Evolutionary conservation across 108 stramenopile species (phyloP), one percentile per base, ranked within the genome.

Genomic region (Fragilaria crotonensis): DNA sequence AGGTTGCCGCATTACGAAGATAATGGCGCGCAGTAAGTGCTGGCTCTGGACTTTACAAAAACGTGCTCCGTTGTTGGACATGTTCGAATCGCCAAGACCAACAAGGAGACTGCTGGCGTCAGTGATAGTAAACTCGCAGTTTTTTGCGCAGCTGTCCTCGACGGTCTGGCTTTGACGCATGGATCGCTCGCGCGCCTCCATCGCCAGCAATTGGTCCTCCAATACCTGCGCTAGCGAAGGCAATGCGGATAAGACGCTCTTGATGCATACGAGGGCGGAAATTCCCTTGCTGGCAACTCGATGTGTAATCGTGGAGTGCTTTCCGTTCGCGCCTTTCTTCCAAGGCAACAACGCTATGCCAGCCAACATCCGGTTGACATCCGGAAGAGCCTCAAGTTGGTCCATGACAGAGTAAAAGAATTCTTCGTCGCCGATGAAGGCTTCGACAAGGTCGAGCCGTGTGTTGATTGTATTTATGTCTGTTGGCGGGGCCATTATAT

Each of bases 381-480:
- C 86, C 4, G 90, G 85, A 14, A 95, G 77, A 49, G 66, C 72
- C 48, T 83, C 53, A 33, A 95, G 68, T 33, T 89, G 86, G 28
- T 95, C 84, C 70, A 89, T 73, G 14, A 89, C 81, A 30, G 60
- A 57, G 65, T 88, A 91, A 48, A 95, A 95, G 50, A 95, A 83
- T 31, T 86, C 73, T 58, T 91, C 88, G 66, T 87, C 65, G 22
- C 66, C 75, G 22, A 95, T 62, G 46, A 95, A 81, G 2, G 73
- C 64, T 67, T 95, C 93, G 20, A 95, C 89, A 0, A 95, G 70
- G 48, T 95, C 87, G 36, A 88, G 59, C n/a, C 93, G 68, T 18
- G 88, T 73, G 28, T 85, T 66, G 51, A 91, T 95, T 1, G 93
- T 95, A 50, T 83, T 81, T 23, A 78, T 50, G 41, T 82, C 50